phyloP scores from a whole-genome alignment of 2,329 filamentous ascomycete species.

The Lachnellula suecica region DNA sequence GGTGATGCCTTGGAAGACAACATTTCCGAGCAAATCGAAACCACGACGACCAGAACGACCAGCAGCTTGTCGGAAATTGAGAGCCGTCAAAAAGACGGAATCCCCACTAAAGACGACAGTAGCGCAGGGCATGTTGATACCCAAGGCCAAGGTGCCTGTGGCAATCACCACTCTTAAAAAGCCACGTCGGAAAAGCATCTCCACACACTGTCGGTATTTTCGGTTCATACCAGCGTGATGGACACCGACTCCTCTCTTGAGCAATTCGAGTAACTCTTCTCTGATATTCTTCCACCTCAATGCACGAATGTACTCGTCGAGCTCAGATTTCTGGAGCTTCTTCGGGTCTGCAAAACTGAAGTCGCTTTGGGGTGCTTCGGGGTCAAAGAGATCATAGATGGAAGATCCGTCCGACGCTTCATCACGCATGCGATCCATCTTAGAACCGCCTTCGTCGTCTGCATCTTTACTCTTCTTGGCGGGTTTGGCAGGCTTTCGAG shows the following conservation, averaged over 20 bases:
- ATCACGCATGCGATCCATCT: conserved; percentile 57
- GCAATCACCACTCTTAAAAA: conserved; percentile 71
- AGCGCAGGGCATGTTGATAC: conserved; percentile 84
- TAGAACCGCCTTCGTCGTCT: conserved; percentile 49
- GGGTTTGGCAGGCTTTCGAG: conserved; percentile 41
- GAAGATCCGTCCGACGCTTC: conserved; percentile 54
- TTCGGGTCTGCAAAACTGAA: conserved; percentile 68
- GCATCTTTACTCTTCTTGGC: conserved; percentile 44
- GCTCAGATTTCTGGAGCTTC: conserved; percentile 56
- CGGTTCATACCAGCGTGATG: conserved; percentile 82
- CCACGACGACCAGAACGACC: conserved; percentile 78
- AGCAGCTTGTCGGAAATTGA: conserved; percentile 75
- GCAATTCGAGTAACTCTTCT: conserved; percentile 55
- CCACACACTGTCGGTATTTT: conserved; percentile 70
- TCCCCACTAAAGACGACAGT: conserved; percentile 77
- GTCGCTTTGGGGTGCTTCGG: conserved; percentile 57
- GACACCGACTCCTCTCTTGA: conserved; percentile 69
- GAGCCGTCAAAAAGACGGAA: conserved; percentile 68
- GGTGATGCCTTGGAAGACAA: conserved; percentile 71
- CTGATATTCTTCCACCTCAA: conserved; percentile 51
- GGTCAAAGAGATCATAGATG: conserved; percentile 65
- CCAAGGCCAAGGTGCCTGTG: conserved; percentile 73
- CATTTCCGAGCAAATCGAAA: conserved; percentile 78
- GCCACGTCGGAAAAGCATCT: conserved; percentile 72
- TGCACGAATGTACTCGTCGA: conserved; percentile 52